Percentiles rank a stretch among this genome's conserved stretches.
Conservation (phyloP, 441 rosid species). For the Adansonia grandidieri region DNA sequence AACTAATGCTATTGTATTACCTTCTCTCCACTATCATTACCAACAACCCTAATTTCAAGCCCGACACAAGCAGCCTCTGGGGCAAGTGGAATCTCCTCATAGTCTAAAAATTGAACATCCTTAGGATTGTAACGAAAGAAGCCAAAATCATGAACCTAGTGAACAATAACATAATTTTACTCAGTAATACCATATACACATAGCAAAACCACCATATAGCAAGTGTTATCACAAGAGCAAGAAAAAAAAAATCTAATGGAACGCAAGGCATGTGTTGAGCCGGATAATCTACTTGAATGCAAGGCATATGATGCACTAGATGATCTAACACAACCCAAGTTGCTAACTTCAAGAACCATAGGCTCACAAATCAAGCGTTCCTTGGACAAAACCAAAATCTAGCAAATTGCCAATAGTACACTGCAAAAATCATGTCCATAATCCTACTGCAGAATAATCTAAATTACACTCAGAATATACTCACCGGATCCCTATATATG, state of each 20-base stretch:
- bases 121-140: conserved; percentile 89
- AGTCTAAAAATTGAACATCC: conserved; percentile 74
- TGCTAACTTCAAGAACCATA: neutral
- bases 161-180: conserved; percentile 37
- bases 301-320: too few relatives aligned
- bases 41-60: conserved; percentile 96
- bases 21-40: conserved; percentile 99
- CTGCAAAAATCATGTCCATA: neutral
- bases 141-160: conserved; percentile 98
- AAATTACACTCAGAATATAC: conserved; percentile 29
- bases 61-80: conserved; percentile 97
- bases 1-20: conserved; percentile 42
- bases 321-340: conserved; percentile 1
- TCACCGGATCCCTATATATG: conserved; percentile 90
- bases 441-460: neutral
- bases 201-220: neutral
- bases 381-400: conserved; percentile 3
- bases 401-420: neutral
- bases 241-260: conserved; percentile 12
- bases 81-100: conserved; percentile 97
- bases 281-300: neutral
- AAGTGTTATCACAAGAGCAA: neutral
- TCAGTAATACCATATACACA: conserved; percentile 22
- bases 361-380: conserved; percentile 11
- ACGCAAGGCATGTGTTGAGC: conserved; percentile 8